phyloP scores from a whole-genome alignment of 495 filamentous ascomycete genomes.

The Pseudoneurospora amorphoporcata region DNA sequence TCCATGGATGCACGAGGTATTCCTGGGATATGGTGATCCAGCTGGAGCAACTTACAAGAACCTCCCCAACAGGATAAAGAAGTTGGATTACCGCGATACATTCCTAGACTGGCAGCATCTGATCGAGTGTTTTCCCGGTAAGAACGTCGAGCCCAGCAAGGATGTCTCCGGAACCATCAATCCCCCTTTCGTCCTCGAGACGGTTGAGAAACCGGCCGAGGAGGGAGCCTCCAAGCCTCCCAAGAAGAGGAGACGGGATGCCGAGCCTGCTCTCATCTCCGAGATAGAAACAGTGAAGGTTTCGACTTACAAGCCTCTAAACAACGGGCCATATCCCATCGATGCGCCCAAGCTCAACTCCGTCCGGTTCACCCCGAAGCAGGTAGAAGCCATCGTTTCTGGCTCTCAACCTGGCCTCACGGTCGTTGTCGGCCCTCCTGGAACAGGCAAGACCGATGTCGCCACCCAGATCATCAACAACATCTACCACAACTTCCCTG shows the following conservation, averaged over 20 bases:
- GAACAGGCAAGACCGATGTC: constrained; percentile 97
- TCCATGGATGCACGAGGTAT: constrained; percentile 90
- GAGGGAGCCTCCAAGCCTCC: constrained; percentile 40
- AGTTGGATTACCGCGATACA: constrained; percentile 84
- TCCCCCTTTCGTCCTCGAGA: constrained; percentile 78
- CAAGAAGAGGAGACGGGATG: constrained; percentile 77
- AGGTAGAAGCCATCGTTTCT: constrained; percentile 86
- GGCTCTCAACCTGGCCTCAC: constrained; percentile 92
- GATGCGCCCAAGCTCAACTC: constrained; percentile 77
- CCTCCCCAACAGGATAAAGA: constrained; percentile 63
- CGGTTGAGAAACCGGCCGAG: constrained; percentile 38
- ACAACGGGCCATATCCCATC: constrained; percentile 82
- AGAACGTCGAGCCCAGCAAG: constrained; percentile 66
- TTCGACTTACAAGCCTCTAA: constrained; percentile 84
- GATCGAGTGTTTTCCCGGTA: constrained; percentile 74
- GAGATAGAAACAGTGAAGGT: constrained; percentile 61
- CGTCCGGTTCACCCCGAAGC: constrained; percentile 81
- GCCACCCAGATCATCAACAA: constrained; percentile 98
- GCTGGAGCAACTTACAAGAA: constrained; percentile 76
- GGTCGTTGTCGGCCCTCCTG: constrained; percentile 88
- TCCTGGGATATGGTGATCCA: constrained; percentile 92
- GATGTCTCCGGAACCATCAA: constrained; percentile 62
- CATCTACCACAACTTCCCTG: constrained; percentile 94
- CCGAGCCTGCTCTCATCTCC: constrained; percentile 47
- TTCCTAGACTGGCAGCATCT: constrained; percentile 95